Conservation (phyloP, 2,329 filamentous ascomycete genomes). For the Neoscytalidium dimidiatum region DNA sequence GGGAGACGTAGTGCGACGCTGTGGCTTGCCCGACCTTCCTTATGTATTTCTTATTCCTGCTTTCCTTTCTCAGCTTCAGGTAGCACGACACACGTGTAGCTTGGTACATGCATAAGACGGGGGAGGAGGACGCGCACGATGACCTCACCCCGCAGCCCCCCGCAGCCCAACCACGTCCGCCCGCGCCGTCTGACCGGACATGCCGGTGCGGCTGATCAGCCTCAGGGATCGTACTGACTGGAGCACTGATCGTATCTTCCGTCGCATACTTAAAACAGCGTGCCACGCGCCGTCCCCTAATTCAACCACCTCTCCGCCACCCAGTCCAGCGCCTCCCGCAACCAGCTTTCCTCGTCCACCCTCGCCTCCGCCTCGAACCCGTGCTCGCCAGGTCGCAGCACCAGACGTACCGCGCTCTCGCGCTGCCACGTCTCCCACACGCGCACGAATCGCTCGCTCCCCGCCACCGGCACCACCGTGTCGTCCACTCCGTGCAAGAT, state of each 20-base stretch:
- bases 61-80: not conserved
- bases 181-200: not conserved
- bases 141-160: not conserved
- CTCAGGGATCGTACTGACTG: not conserved
- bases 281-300: not conserved
- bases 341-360: not conserved
- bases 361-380: slow-evolving; percentile 30
- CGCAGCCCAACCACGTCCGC: not conserved
- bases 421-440: slow-evolving; percentile 24
- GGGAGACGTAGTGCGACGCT: not conserved
- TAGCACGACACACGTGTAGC: not conserved
- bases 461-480: slow-evolving; percentile 29
- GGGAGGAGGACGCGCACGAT: not conserved
- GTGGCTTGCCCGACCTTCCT: not conserved
- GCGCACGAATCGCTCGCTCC: slow-evolving; percentile 30
- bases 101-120: too few relatives aligned
- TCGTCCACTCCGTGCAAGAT: slow-evolving; percentile 36
- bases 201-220: not conserved
- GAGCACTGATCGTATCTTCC: too few relatives aligned
- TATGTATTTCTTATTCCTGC: not conserved
- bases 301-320: slow-evolving; percentile 32
- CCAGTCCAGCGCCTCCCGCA: slow-evolving; percentile 20
- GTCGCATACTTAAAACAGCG: not conserved
- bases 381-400: slow-evolving; percentile 27
- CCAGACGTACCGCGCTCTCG: slow-evolving; percentile 25